Percentiles rank a stretch among this genome's conserved stretches.
phyloP scores from a whole-genome alignment of 352 stramenopile species.

The Phytophthora idaei region DNA sequence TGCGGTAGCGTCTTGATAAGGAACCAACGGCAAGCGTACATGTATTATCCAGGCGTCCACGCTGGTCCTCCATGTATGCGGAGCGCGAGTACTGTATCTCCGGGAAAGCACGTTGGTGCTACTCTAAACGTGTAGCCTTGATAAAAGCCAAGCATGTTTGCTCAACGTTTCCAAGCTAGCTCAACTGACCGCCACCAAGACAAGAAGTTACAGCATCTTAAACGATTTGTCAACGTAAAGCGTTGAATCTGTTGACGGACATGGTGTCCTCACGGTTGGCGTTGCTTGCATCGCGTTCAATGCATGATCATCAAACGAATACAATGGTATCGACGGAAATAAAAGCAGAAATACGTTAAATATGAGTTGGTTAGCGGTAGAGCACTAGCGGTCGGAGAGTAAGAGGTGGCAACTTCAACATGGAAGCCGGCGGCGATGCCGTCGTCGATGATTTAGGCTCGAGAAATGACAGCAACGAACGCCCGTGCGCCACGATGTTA shows the following conservation, averaged over 20 bases:
- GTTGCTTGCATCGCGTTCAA: not conserved
- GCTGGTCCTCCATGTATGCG: not conserved
- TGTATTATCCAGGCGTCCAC: not conserved
- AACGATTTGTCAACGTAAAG: not conserved
- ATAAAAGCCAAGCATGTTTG: too few species aligned
- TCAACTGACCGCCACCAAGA: too few species aligned
- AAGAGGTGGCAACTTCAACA: slow-evolving; percentile 22
- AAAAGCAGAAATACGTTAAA: slow-evolving; percentile 12
- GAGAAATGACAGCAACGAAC: slow-evolving; percentile 38
- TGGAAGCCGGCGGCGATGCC: not conserved
- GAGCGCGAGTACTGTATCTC: not conserved
- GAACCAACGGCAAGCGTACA: not conserved
- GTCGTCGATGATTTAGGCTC: slow-evolving; percentile 7
- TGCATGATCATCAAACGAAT: not conserved
- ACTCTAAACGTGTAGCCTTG: slow-evolving; percentile 3
- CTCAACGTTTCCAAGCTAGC: too few species aligned
- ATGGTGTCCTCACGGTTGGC: not conserved
- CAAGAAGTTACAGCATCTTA: too few species aligned
- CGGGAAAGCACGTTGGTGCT: not conserved
- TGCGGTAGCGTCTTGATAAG: slow-evolving; percentile 16
- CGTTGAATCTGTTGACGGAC: slow-evolving; percentile 1
- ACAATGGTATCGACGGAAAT: not conserved
- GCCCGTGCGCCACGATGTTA: slow-evolving; percentile 10
- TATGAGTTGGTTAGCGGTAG: slow-evolving; percentile 28
- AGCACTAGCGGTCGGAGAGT: slow-evolving; percentile 20